Evolutionary conservation across 805 yeast genomes (phyloP).

Genomic region (Metschnikowia matae): DNA sequence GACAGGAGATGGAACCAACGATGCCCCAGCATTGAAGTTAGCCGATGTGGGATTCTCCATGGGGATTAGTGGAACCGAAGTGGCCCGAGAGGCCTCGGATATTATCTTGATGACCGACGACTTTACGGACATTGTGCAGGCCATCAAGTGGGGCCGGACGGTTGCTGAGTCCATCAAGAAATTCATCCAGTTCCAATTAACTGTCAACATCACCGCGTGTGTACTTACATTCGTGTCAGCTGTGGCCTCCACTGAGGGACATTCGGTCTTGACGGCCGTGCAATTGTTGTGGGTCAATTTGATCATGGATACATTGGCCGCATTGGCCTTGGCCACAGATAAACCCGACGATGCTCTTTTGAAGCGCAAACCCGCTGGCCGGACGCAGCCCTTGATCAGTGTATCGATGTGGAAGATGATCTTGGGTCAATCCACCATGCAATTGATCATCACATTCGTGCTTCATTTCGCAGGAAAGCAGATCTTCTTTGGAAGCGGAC

Average conservation of each 20-base stretch:
- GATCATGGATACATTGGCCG: slow-evolving; percentile 98
- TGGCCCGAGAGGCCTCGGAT: slow-evolving; percentile 96
- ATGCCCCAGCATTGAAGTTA: slow-evolving; percentile 93
- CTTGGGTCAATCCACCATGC: slow-evolving; percentile 76
- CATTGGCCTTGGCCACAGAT: slow-evolving; percentile 95
- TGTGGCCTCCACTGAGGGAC: slow-evolving; percentile 72
- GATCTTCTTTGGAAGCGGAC: slow-evolving; percentile 46
- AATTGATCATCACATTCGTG: slow-evolving; percentile 72
- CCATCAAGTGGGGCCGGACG: slow-evolving; percentile 98
- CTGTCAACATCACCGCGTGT: slow-evolving; percentile 97
- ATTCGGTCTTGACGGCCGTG: slow-evolving; percentile 92
- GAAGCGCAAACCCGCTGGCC: slow-evolving; percentile 78
- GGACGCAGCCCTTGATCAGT: slow-evolving; percentile 73
- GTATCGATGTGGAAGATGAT: slow-evolving; percentile 99
- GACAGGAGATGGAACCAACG: slow-evolving; percentile 99
- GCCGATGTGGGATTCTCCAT: slow-evolving; percentile 98
- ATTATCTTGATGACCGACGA: slow-evolving; percentile 92
- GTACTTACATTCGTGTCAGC: slow-evolving; percentile 90
- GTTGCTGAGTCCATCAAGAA: slow-evolving; percentile 92
- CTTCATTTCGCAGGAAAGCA: slow-evolving; percentile 74
- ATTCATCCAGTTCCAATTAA: slow-evolving; percentile 92
- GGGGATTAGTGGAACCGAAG: slow-evolving; percentile 99
- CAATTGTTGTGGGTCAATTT: slow-evolving; percentile 96
- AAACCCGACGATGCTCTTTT: slow-evolving; percentile 84
- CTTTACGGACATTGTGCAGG: slow-evolving; percentile 90